Base-by-base conservation (phyloP, 805 yeast genomes). In the Yarrowia keelungensis region DNA sequence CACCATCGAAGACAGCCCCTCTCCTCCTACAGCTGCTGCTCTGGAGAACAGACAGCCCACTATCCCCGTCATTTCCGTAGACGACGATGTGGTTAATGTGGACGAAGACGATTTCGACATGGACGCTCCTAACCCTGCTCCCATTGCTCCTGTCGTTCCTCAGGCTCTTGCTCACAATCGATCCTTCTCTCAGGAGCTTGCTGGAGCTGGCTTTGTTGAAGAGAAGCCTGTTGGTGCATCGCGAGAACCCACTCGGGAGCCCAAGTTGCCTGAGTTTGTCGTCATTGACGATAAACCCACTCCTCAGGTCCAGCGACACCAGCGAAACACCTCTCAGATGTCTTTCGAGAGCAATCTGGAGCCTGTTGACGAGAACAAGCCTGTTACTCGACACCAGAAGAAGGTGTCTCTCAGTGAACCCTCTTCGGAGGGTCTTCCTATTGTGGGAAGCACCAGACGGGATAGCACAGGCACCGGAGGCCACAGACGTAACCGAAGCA, bases 11-110 rank as follows among this genome's bases (percentile, higher is more conserved):
- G 54, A 38, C 36, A 19, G 26, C 5, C 56, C 67, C 15, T 62
- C 67, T 36, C 67, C 67, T n/a, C 56, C 67, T 9, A 62, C 56
- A 26, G 67, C 67, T 10, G 56, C 56, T 2, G 56, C 67, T 47
- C 47, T 62, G 22, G 56, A 62, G 26, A 59, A 45, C 51, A 26
- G 65, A 3, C 42, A 59, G 35, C 65, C 65, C 15, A 59, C 65
- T 2, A 59, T 59, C 10, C 65, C 65, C 35, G 65, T 59, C 16
- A 59, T 59, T 15, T 59, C 65, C 10, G 65, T 59, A 4, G 65
- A 59, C 42, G 65, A 53, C 36, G 59, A 53, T 53, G 59, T 53
- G n/a, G 45, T 39, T 3, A 53, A 51, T 16, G 56, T 53, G 35
- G 59, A 59, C 1, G 51, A 43, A 5, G 65, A 43, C 35, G 65